These are phyloP conservation scores for Kodamaea arcana DNA, from an alignment of 1,139 yeast genomes.

Conservation along the genomic window DNA sequence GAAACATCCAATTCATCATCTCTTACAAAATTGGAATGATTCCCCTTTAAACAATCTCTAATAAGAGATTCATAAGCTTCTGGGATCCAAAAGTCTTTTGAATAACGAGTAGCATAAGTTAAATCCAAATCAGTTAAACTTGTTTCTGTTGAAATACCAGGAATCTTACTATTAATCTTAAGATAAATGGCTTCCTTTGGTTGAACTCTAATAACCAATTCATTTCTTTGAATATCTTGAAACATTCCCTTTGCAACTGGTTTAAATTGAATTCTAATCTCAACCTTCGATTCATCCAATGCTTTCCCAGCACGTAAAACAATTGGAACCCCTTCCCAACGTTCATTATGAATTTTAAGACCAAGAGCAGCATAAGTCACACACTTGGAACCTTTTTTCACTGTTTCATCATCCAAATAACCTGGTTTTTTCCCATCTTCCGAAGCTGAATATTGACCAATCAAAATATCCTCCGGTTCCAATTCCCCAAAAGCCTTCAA, in stretches of 20 bases:
- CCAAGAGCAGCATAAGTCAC: conserved; percentile 90
- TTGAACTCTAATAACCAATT: conserved; percentile 88
- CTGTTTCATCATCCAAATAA: conserved; percentile 92
- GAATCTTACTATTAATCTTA: conserved; percentile 88
- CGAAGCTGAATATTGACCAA: conserved; percentile 86
- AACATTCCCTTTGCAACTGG: conserved; percentile 82
- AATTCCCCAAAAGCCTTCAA: conserved; percentile 76
- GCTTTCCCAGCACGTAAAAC: conserved; percentile 97
- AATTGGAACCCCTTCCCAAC: conserved; percentile 98
- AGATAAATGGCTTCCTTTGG: conserved; percentile 92
- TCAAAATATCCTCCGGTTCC: conserved; percentile 58
- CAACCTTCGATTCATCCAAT: conserved; percentile 86
- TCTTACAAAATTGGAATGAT: conserved; percentile 95
- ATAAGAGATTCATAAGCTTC: conserved; percentile 96
- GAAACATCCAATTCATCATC: conserved; percentile 94
- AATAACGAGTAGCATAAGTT: conserved; percentile 76
- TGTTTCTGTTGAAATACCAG: conserved; percentile 81
- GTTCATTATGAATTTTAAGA: conserved; percentile 75
- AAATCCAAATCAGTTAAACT: conserved; percentile 87
- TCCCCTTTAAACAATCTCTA: conserved; percentile 85
- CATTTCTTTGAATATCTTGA: conserved; percentile 80
- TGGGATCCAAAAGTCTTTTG: conserved; percentile 86
- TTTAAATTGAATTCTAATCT: conserved; percentile 88
- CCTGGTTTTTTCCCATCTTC: conserved; percentile 88
- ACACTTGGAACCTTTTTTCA: conserved; percentile 72